Percentiles rank a stretch among this genome's conserved stretches.
phyloP scores from a whole-genome alignment of 805 yeast genomes.

The Ogataea henricii region DNA sequence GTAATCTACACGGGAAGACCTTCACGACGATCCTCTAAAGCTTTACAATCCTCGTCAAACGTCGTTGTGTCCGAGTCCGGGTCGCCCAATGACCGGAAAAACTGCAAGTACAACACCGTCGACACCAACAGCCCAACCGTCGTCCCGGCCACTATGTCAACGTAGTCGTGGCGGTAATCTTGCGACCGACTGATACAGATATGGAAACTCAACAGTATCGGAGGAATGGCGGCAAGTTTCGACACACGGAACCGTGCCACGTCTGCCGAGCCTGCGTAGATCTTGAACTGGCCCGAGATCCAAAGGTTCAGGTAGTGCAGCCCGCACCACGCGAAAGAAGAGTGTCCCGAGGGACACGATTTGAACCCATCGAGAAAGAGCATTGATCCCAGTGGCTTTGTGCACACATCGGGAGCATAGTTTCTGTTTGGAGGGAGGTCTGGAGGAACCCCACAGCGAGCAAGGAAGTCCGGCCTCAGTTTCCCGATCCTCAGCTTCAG shows the following conservation, averaged over 20 bases:
- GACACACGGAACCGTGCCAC: slow-evolving; percentile 7
- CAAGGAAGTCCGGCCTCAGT: slow-evolving; percentile 85
- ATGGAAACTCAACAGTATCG: slow-evolving; percentile 62
- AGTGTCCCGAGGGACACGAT: slow-evolving; percentile 81
- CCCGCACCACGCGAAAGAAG: slow-evolving; percentile 69
- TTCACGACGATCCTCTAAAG: slow-evolving; percentile 8
- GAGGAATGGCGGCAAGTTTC: slow-evolving; percentile 33
- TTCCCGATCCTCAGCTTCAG: slow-evolving; percentile 82
- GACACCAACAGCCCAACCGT: slow-evolving; percentile 61
- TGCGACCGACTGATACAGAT: slow-evolving; percentile 82
- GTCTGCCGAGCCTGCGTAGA: slow-evolving; percentile 17
- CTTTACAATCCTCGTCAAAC: slow-evolving; percentile 9
- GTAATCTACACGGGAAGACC: slow-evolving; percentile 9
- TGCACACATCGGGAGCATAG: slow-evolving; percentile 35
- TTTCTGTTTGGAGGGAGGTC: slow-evolving; percentile 36
- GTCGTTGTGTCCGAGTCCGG: slow-evolving; percentile 7
- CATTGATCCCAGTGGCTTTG: slow-evolving; percentile 36
- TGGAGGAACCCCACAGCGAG: slow-evolving; percentile 61
- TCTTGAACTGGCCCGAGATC: slow-evolving; percentile 59
- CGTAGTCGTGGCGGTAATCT: slow-evolving; percentile 89
- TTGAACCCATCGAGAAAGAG: slow-evolving; percentile 63
- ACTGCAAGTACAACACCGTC: slow-evolving; percentile 26
- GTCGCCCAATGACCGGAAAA: slow-evolving; percentile 22
- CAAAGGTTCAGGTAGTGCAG: slow-evolving; percentile 61
- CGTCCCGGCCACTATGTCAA: slow-evolving; percentile 76